Evolutionary conservation across 2,329 filamentous ascomycete genomes (phyloP), one percentile per base, ranked within the genome.

Genomic region (Pseudopithomyces chartarum): DNA sequence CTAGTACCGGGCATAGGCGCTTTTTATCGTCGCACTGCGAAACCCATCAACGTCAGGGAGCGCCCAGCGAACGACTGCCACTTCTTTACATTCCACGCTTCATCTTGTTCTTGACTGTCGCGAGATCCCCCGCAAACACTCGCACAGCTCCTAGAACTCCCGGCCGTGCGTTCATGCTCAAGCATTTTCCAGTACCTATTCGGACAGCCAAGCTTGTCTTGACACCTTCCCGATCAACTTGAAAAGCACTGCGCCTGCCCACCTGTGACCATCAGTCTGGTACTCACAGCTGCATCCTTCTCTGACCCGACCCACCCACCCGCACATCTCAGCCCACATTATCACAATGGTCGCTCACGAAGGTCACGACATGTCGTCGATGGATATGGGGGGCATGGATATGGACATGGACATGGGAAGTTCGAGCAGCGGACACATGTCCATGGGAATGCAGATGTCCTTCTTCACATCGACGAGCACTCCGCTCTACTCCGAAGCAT

Each of bases 401-500:
- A 45, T 45, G 43, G 43, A 45, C 23, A 43, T 43, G 49, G 62
- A 55, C 26, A 66, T 66, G 64, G 54, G 54, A 39, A 63, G 60
- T 22, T 67, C 63, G 61, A 55, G 60, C 33, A 60, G 57, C 61
- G 47, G 58, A 46, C 60, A 60, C 2, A 49, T 58, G 19, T 58
- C 60, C 42, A 65, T 70, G 34, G 60, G 60, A 48, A 86, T 85
- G 84, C 65, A 71, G 44, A 85, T 85, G 83, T 76, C 79, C 58
- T 95, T 95, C 82, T 87, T 87, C 64, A 85, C 82, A 61, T 78
- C 80, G 55, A 85, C 85, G 45, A 76, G 73, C 54, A 90, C 88
- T 1, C 81, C 88, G 2, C 81, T 92, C 44, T 91, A 83, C 79
- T 88, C 90, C 15, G 73, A 78, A 20, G 74, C 81, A 51, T 98